Base-by-base conservation (phyloP, 495 filamentous ascomycete genomes). In the Saxophila tyrrhenica region DNA sequence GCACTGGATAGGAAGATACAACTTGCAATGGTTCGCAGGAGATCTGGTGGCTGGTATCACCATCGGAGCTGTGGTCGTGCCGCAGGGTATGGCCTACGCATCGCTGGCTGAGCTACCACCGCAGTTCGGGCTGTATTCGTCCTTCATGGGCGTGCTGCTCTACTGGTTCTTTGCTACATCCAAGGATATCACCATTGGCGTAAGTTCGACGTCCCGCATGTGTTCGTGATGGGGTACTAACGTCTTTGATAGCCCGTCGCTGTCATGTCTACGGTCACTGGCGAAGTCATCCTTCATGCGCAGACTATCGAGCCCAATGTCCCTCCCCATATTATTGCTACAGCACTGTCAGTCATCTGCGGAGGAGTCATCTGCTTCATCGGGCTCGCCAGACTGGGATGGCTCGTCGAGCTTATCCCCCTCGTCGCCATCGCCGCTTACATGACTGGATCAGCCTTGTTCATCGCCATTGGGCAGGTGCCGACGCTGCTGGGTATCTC, bases 121-220 rank as follows among this genome's bases (percentile, higher is more conserved):
- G 2, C 75, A 99, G 64, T 99, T 79, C 63, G 92, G 92, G 49
- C 73, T 99, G 0, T 99, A 99, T 66, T 92, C 91, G 0, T 96
- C 91, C 0, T 99, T 99, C 63, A 95, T 97, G 84, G 92, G 92
- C 23, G 91, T 97, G 2, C 65, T 96, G 56, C 67, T 95, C 47
- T 99, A 99, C 61, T 97, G 92, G 92, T 94, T 97, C 67, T 97
- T 98, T 62, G 92, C 92, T 1, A 98, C 92, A 1, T 97, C 94
- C 0, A 98, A 98, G 65, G 92, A 98, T 69, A 97, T 98, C 64
- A 97, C 92, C 8, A 97, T 98, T 50, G 92, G 92, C n/a, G 87
- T 90, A 72, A 75, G 86, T 80, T 22, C 20, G 45, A 15, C 35
- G 25, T 29, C 47, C 13, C 24, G 25, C 38, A 52, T 32, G 25